These are phyloP conservation scores for Yamadazyma membranifaciens DNA, from an alignment of 1,139 yeast genomes.

Conservation along the genomic window DNA sequence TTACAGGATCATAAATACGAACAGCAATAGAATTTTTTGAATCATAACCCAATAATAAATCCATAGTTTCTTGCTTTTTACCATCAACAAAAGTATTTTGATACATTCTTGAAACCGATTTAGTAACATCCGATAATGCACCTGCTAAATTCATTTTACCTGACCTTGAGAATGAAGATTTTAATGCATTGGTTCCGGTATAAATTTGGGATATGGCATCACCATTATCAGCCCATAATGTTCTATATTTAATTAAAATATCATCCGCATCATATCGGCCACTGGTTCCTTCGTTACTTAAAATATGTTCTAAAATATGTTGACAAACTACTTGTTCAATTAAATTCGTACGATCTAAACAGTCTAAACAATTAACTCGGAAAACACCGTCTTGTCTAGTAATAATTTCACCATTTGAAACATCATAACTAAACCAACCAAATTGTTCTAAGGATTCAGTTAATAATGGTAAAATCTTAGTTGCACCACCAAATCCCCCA, in stretches of 20 bases:
- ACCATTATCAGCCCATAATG: conserved; percentile 97
- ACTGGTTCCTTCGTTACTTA: conserved; percentile 46
- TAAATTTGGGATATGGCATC: conserved; percentile 95
- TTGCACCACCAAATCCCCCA: conserved; percentile 85
- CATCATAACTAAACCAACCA: conserved; percentile 74
- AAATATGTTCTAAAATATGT: conserved; percentile 60
- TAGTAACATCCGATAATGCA: conserved; percentile 92
- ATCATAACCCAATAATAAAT: conserved; percentile 74
- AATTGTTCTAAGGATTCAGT: conserved; percentile 68
- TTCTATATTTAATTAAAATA: conserved; percentile 65
- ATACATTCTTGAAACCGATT: conserved; percentile 91
- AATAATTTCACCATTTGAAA: conserved; percentile 46
- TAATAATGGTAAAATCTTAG: conserved; percentile 63
- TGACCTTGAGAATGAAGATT: conserved; percentile 88
- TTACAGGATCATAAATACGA: conserved; percentile 79
- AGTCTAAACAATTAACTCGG: conserved; percentile 90
- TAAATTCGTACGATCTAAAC: conserved; percentile 91
- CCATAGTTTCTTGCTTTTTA: conserved; percentile 83
- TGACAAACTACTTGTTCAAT: conserved; percentile 80
- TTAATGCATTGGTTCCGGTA: conserved; percentile 95
- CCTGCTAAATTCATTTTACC: conserved; percentile 98
- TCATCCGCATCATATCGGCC: conserved; percentile 35
- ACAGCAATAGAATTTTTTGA: conserved; percentile 71
- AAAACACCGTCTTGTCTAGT: conserved; percentile 87
- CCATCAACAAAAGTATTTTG: conserved; percentile 95